A percentile compares a stretch with the other conserved stretches of the same genome.
Conservation (phyloP, 768 basidiomycete species). For the Calocybe gangraenosa region DNA sequence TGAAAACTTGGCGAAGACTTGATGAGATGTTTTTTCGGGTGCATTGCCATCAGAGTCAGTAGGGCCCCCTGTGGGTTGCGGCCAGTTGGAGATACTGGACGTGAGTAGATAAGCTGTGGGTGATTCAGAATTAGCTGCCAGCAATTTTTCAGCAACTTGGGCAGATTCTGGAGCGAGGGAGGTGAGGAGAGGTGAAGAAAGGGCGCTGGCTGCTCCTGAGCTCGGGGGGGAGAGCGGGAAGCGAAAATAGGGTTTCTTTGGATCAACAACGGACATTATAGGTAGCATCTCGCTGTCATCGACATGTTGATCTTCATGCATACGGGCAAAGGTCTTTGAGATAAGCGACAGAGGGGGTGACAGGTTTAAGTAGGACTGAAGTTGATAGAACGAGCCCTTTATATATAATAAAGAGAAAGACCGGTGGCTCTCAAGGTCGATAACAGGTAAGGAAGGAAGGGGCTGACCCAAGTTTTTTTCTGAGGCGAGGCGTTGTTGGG, state of each 20-base stretch:
- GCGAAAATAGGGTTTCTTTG: slow-evolving; percentile 24
- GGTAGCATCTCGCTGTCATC: slow-evolving; percentile 6
- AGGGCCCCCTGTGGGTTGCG: slow-evolving; percentile 24
- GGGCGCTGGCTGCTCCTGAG: slow-evolving; percentile 36
- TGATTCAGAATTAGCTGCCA: slow-evolving; percentile 18
- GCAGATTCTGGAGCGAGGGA: slow-evolving; percentile 22
- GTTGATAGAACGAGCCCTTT: slow-evolving; percentile 9
- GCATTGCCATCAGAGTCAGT: slow-evolving; percentile 43
- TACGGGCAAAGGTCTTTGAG: slow-evolving; percentile 7
- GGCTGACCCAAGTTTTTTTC: too few species aligned
- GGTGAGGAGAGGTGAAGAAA: slow-evolving; percentile 32
- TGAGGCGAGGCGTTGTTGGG: neutral
- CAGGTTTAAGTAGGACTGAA: slow-evolving; percentile 15
- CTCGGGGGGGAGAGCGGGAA: slow-evolving; percentile 47
- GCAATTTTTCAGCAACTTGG: slow-evolving; percentile 18
- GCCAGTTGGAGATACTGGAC: slow-evolving; percentile 21
- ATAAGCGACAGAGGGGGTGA: slow-evolving; percentile 9
- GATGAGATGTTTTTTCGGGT: slow-evolving; percentile 34
- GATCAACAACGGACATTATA: slow-evolving; percentile 11
- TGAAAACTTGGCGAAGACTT: slow-evolving; percentile 21
- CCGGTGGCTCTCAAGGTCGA: too few species aligned
- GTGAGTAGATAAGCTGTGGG: slow-evolving; percentile 19
- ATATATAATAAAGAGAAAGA: neutral
- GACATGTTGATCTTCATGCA: slow-evolving; percentile 16
- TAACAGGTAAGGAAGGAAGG: too few species aligned